Base-by-base conservation (phyloP, 805 yeast genomes). In the Hanseniaspora lachancei region DNA sequence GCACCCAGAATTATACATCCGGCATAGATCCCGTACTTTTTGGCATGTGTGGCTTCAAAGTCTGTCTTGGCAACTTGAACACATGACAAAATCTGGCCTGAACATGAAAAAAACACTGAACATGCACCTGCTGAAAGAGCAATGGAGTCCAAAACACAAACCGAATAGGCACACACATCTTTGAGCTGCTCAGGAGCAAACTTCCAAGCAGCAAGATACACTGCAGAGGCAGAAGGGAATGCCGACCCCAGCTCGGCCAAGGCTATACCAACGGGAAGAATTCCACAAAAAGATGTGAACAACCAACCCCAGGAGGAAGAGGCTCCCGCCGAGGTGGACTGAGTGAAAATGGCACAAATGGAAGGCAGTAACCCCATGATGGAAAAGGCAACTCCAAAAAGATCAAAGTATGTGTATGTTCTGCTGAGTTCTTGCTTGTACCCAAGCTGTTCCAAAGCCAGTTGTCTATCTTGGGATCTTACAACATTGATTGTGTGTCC, bases 171-270 rank as follows among this genome's bases (percentile, higher is more conserved):
- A 35, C 81, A 65, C 0, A 81, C 79, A 20, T 76, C 75, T 62
- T 77, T 74, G 35, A 72, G 61, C 4, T 62, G 60, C 49, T 72
- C 75, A 1, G 87, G 89, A 27, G 88, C 80, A 63, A 80, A 82
- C 63, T 80, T 75, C 66, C 74, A 79, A 1, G 86, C 78, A 81
- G 84, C 80, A 66, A 77, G 80, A 64, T 81, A 84, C 41, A 84
- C 69, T 9, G 89, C 89, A 55, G 89, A 89, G 21, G 84, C 77
- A 1, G 89, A 83, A 29, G 91, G 89, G 60, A 81, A 76, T 1
- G 88, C 77, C 39, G 82, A 76, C 0, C 84, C 86, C 59, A 82
- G 66, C 62, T 82, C 84, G 6, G 85, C 73, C 80, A 84, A 77
- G 18, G 83, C 72, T 8, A 76, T 59, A 18, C 87, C 88, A n/a